These are phyloP conservation scores for Fusarium sp. DNA, from an alignment of 2,329 filamentous ascomycete species.

Conservation along the genomic window DNA sequence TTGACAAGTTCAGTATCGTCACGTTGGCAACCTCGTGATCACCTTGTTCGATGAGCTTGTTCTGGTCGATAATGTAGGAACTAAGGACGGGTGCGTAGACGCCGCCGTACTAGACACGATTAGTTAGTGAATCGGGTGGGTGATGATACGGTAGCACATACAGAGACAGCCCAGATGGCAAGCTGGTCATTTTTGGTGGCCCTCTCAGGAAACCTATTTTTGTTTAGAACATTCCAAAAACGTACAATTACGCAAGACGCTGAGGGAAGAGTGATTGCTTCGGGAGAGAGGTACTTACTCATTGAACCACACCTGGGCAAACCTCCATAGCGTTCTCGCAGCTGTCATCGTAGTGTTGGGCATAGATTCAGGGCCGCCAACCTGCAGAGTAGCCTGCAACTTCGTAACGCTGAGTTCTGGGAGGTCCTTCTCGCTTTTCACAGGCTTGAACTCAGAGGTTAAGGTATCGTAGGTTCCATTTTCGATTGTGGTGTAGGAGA, in stretches of 20 bases:
- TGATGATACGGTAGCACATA: neutral
- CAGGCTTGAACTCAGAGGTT: conserved; percentile 46
- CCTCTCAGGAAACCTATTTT: conserved; percentile 66
- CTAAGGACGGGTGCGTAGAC: conserved; percentile 76
- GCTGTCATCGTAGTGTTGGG: conserved; percentile 67
- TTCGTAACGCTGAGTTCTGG: conserved; percentile 28
- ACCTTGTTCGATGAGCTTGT: conserved; percentile 56
- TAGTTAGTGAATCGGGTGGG: neutral
- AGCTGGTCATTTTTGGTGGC: conserved; percentile 67
- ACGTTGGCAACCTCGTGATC: conserved; percentile 53
- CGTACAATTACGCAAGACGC: too few species aligned
- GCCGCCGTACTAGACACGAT: conserved; percentile 66
- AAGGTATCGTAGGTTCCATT: conserved; percentile 71
- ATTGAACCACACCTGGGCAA: conserved; percentile 71
- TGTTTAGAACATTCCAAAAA: neutral
- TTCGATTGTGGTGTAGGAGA: conserved; percentile 62
- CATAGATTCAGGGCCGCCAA: neutral
- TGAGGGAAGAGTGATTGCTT: neutral
- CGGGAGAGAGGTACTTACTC: conserved; percentile 22
- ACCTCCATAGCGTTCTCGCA: conserved; percentile 72
- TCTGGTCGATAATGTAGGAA: conserved; percentile 70
- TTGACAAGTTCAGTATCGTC: conserved; percentile 65
- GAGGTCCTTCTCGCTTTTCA: neutral
- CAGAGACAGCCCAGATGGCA: conserved; percentile 73
- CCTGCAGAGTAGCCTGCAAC: conserved; percentile 19